A percentile compares a stretch with the other conserved stretches of the same genome.
phyloP scores from a whole-genome alignment of 768 basidiomycete species.

The Xerocomellus chrysenteron region DNA sequence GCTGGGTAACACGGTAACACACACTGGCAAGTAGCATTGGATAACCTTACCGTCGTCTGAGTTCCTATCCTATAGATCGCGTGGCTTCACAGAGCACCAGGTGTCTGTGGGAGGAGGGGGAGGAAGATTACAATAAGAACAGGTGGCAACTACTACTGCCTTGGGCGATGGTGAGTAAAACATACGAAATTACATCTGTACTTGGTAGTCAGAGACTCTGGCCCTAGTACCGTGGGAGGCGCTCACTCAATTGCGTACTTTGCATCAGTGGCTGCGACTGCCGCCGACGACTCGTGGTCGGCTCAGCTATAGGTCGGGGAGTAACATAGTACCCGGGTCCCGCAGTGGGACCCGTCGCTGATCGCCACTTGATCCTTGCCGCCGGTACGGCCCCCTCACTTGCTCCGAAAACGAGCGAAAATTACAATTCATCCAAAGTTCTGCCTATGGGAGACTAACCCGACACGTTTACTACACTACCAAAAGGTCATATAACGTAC shows the following conservation, averaged over 20 bases:
- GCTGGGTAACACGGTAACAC: neutral
- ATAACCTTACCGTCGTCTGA: slow-evolving; percentile 10
- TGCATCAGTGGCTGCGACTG: neutral
- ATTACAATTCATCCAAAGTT: no score
- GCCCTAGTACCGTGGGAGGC: neutral
- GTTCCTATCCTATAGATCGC: neutral
- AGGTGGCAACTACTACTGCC: slow-evolving; percentile 5
- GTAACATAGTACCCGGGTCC: neutral
- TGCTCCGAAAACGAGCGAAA: neutral
- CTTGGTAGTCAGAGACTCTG: slow-evolving; percentile 19
- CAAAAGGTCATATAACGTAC: neutral
- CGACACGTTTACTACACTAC: no score
- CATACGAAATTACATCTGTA: slow-evolving; percentile 28
- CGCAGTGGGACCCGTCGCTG: neutral
- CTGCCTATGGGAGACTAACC: neutral
- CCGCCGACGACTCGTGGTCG: neutral
- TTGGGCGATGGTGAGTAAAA: slow-evolving; percentile 21
- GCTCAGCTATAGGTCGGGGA: no score
- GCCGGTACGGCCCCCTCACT: neutral
- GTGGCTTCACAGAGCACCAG: slow-evolving; percentile 10
- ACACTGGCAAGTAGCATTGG: neutral
- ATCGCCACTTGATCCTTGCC: neutral
- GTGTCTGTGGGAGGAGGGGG: neutral
- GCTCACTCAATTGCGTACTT: neutral
- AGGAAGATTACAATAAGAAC: slow-evolving; percentile 14